Conservation (phyloP, 2,329 filamentous ascomycete genomes). For the Microdochium trichocladiopsis region DNA sequence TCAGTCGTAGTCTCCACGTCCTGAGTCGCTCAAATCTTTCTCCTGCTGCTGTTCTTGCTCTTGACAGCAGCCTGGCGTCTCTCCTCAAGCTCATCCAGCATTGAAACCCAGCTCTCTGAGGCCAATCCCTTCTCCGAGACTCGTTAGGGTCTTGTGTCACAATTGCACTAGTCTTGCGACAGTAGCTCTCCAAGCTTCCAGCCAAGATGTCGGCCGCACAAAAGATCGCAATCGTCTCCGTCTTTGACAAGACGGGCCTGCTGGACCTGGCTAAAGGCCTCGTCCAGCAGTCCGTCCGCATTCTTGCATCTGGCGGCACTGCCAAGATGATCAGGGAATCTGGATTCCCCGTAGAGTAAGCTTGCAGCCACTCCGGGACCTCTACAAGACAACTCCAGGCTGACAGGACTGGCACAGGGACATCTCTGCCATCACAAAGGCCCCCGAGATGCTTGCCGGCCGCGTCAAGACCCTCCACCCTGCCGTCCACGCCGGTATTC, state of each 20-base stretch:
- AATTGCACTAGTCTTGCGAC: not conserved
- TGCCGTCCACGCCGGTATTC: conserved; percentile 82
- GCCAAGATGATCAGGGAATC: conserved; percentile 95
- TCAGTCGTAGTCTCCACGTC: not conserved
- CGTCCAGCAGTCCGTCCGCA: conserved; percentile 79
- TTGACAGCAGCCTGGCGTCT: not conserved
- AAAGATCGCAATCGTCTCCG: conserved; percentile 83
- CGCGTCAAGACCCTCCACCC: conserved; percentile 95
- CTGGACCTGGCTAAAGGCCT: conserved; percentile 89
- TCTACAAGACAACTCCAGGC: not conserved
- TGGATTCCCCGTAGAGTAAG: conserved; percentile 89
- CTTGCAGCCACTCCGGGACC: not conserved
- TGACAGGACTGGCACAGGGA: conserved; percentile 49
- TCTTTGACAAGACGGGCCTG: conserved; percentile 97
- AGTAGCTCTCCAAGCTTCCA: not conserved
- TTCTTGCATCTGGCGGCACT: conserved; percentile 91
- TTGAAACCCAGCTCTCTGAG: too few species aligned
- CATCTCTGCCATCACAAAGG: conserved; percentile 93
- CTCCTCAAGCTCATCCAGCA: not conserved
- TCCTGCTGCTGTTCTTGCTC: not conserved
- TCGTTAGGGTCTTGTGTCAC: not conserved
- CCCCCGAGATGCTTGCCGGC: conserved; percentile 80
- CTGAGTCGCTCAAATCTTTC: not conserved
- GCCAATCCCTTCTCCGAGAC: not conserved
- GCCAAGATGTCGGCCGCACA: conserved; percentile 32